These are phyloP conservation scores for Blastobotrys americana DNA, from an alignment of 805 yeast species.

Conservation along the genomic window DNA sequence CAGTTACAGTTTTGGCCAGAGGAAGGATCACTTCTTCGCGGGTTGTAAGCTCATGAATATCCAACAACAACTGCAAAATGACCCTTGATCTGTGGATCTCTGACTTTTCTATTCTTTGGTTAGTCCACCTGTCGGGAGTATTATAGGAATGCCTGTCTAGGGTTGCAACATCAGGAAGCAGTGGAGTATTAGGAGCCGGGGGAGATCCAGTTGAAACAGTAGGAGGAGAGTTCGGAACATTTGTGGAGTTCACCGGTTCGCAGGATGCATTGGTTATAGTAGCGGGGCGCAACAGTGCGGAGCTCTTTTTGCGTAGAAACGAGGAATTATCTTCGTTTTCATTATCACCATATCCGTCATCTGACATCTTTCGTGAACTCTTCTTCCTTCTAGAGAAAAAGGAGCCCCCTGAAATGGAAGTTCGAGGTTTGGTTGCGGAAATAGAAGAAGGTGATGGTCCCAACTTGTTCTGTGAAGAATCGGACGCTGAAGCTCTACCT, in stretches of 20 bases:
- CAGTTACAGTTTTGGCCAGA: constrained; percentile 2
- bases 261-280: background rate
- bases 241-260: background rate
- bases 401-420: background rate
- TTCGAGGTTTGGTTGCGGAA: background rate
- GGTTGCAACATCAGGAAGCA: background rate
- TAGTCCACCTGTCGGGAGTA: constrained; percentile 10
- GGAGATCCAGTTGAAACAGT: constrained; percentile 1
- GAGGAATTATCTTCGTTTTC: background rate
- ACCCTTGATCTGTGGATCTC: constrained; percentile 28
- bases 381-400: background rate
- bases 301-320: background rate
- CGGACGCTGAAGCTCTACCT: background rate
- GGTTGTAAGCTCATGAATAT: constrained; percentile 16
- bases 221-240: background rate
- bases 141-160: constrained; percentile 1
- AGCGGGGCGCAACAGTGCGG: background rate
- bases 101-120: constrained; percentile 6
- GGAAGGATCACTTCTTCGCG: constrained; percentile 1
- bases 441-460: background rate
- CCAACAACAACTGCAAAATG: constrained; percentile 38
- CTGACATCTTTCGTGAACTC: background rate
- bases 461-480: background rate
- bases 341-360: background rate
- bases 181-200: background rate